A percentile compares a stretch with the other conserved stretches of the same genome.
Conservation (phyloP, 805 yeast species). For the Metschnikowia chrysomelidarum region DNA sequence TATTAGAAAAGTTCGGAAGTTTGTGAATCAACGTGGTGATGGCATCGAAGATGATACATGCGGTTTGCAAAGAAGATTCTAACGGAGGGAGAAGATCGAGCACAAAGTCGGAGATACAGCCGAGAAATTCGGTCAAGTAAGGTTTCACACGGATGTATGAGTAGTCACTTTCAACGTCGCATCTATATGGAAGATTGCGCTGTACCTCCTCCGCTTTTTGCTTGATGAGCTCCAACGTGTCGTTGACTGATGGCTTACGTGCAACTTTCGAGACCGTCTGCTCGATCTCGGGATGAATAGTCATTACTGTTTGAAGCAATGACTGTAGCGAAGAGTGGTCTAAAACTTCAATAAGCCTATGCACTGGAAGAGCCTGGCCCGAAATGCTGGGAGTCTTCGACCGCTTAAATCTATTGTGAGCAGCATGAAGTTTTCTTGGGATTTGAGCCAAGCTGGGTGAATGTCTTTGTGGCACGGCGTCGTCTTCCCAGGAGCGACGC, state of each 20-base stretch:
- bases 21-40: conserved; percentile 59
- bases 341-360: conserved; percentile 65
- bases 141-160: conserved; percentile 73
- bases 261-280: conserved; percentile 49
- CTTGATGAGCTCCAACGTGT: conserved; percentile 50
- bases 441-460: conserved; percentile 4
- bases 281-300: conserved; percentile 60
- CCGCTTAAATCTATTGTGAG: conserved; percentile 22
- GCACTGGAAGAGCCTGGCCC: conserved; percentile 62
- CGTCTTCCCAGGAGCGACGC: conserved; percentile 10
- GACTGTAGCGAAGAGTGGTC: conserved; percentile 54
- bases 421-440: conserved; percentile 4
- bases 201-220: conserved; percentile 45
- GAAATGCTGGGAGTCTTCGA: conserved; percentile 43
- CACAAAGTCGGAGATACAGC: conserved; percentile 71
- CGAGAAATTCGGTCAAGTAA: conserved; percentile 63
- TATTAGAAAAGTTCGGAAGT: conserved; percentile 63
- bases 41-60: conserved; percentile 61
- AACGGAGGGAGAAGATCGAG: conserved; percentile 70
- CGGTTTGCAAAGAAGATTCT: conserved; percentile 50
- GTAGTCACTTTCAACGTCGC: conserved; percentile 71
- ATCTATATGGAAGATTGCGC: conserved; percentile 67
- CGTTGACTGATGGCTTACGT: conserved; percentile 56
- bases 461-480: conserved; percentile 5
- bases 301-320: conserved; percentile 52